Evolutionary conservation across 140 eudicot species (phyloP), one percentile per base, ranked within the genome.

Genomic region (Bidens hawaiensis): DNA sequence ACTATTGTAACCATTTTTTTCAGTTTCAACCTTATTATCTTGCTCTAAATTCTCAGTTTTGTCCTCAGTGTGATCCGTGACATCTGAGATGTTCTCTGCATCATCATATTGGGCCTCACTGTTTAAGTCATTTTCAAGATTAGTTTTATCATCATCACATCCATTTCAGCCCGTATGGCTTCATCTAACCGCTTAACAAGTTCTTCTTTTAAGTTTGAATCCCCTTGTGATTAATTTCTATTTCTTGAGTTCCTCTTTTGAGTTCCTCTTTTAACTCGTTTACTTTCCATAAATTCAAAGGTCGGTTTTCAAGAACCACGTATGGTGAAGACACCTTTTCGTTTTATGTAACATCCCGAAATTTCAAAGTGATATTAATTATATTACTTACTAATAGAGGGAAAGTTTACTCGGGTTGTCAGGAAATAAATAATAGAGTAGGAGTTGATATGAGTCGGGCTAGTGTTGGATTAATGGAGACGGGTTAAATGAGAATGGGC

Each of bases 241-340:
- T 56, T 69, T 87, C 81, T 79, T 90, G 21, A 90, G 97, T 73
- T 90, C 96, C n/a, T n/a, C n/a, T n/a, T n/a, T n/a, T n/a, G n/a
- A n/a, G n/a, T n/a, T n/a, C n/a, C 68, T 90, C 97, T 76, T 84
- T 90, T 4, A 90, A 72, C 81, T 86, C 97, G 0, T 94, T 83
- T 25, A 90, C 97, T 75, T 83, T 90, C 97, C 94, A 90, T 43
- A 86, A 86, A 73, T 90, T 96, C 55, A 90, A 78, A 28, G 97
- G 75, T 46, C 86, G 79, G 71, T 81, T 76, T 18, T 76, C 86
- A 30, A 84, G 86, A 34, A 75, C 75, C 24, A 82, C 86, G 62
- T 87, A 84, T 41, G 78, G 74, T 26, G 97, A 75, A 8, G 88
- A 80, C 75, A 40, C 76, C 76, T 76, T 78, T 69, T 65, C 12